Evolutionary conservation across 768 basidiomycete species (phyloP).

Genomic region (Cubamyces lactineus): DNA sequence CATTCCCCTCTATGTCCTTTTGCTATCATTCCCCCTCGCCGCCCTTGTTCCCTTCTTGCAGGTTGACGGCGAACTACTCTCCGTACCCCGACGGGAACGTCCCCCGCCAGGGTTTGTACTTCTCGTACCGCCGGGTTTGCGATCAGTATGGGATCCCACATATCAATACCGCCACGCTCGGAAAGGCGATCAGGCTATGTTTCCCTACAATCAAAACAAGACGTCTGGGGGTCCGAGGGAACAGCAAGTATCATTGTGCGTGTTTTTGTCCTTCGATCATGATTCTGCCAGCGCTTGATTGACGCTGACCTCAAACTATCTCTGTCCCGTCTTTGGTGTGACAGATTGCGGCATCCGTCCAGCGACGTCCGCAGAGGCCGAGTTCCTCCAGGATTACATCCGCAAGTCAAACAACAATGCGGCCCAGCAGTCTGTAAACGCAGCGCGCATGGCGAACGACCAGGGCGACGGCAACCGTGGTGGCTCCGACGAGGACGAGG

Average conservation of each 20-base stretch:
- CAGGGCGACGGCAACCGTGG: conserved; percentile 60
- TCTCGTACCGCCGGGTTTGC: conserved; percentile 88
- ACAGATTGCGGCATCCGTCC: conserved; percentile 92
- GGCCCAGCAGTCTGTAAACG: conserved; percentile 73
- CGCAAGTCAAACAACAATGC: conserved; percentile 89
- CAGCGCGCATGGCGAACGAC: conserved; percentile 72
- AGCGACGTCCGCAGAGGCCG: conserved; percentile 87
- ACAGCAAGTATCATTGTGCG: conserved; percentile 96
- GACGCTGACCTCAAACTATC: conserved; percentile 29
- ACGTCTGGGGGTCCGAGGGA: conserved; percentile 88
- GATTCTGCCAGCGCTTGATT: conserved; percentile 33
- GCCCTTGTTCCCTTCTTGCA: conserved; percentile 34
- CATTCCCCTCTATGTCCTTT: conserved; percentile 24
- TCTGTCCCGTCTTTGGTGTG: conserved; percentile 8
- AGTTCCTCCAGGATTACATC: conserved; percentile 91
- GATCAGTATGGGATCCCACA: conserved; percentile 93
- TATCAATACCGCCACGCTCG: conserved; percentile 94
- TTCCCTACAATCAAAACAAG: conserved; percentile 96
- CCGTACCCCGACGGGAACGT: conserved; percentile 93
- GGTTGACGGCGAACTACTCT: conserved; percentile 88
- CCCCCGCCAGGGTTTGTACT: conserved; percentile 91
- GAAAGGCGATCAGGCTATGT: conserved; percentile 91
- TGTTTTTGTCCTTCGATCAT: conserved; percentile 37
- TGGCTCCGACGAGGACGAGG: conserved; percentile 81
- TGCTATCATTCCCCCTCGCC: conserved; percentile 20